Evolutionary conservation across 1,139 yeast genomes (phyloP).

Genomic region (Kodamaea fungicola): DNA sequence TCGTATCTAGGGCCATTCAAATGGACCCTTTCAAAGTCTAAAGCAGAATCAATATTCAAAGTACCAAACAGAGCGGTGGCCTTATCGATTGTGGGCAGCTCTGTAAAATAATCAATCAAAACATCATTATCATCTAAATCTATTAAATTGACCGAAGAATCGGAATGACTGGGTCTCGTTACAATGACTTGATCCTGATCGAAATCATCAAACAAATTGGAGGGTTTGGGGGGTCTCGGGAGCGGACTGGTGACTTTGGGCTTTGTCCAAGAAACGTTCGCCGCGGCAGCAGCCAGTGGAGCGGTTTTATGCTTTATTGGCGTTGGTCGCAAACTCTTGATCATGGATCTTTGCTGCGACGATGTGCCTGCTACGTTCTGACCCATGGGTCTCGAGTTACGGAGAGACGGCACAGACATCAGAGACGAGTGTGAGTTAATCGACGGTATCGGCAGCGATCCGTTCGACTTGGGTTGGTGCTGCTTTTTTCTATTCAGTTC

Average conservation of each 20-base stretch:
- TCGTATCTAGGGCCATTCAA: too few species aligned
- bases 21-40: background rate
- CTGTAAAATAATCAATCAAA: conserved; percentile 10
- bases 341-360: conserved; percentile 22
- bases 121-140: conserved; percentile 27
- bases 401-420: conserved; percentile 26
- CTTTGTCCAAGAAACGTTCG: conserved; percentile 34
- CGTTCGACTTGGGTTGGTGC: background rate
- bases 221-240: conserved; percentile 12
- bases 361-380: conserved; percentile 8
- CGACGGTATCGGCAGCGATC: conserved; percentile 1
- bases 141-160: conserved; percentile 26
- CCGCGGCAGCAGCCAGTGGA: conserved; percentile 45
- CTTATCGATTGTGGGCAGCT: conserved; percentile 4
- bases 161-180: conserved; percentile 17
- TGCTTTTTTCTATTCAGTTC: conserved; percentile 26
- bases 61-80: conserved; percentile 3
- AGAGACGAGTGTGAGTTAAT: conserved; percentile 6
- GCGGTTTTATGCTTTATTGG: conserved; percentile 19
- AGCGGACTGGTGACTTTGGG: conserved; percentile 34
- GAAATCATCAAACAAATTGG: conserved; percentile 41
- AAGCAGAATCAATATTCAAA: background rate
- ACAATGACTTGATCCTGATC: conserved; percentile 39
- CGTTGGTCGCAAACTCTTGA: conserved; percentile 35
- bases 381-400: conserved; percentile 14